Conservation (phyloP, 768 basidiomycete genomes). For the Phanerochaete carnosa region DNA sequence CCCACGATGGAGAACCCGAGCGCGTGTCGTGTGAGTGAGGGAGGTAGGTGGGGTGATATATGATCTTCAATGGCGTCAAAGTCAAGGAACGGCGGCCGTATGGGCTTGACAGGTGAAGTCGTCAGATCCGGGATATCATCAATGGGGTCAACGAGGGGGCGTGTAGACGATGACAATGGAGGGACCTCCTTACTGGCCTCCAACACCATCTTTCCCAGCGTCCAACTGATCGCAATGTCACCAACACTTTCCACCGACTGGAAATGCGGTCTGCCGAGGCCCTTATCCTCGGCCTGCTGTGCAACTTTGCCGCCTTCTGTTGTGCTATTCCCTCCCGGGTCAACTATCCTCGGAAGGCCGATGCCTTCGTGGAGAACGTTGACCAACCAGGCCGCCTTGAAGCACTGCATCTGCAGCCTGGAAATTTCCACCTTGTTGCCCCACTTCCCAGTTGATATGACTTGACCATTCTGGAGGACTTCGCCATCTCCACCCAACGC, state of each 20-base stretch:
- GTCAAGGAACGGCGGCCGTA: constrained; percentile 59
- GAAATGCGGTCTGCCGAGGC: constrained; percentile 79
- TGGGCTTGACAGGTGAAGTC: constrained; percentile 56
- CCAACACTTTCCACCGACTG: constrained; percentile 91
- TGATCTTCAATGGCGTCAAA: constrained; percentile 60
- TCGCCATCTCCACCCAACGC: constrained; percentile 59
- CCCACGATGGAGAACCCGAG: constrained; percentile 72
- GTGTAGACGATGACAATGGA: constrained; percentile 38
- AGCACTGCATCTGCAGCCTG: constrained; percentile 95
- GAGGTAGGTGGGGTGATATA: constrained; percentile 64
- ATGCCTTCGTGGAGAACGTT: constrained; percentile 97
- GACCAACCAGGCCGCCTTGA: constrained; percentile 98
- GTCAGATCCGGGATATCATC: constrained; percentile 56
- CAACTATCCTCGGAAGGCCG: constrained; percentile 88
- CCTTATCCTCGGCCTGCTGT: constrained; percentile 76
- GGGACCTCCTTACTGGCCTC: constrained; percentile 91
- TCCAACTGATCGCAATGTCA: constrained; percentile 96
- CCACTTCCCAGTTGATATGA: constrained; percentile 69
- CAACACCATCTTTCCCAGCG: constrained; percentile 97
- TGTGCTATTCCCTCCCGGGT: constrained; percentile 76
- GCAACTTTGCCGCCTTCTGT: constrained; percentile 68
- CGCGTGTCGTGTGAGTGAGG: constrained; percentile 55
- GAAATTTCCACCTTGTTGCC: constrained; percentile 73
- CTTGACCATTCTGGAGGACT: constrained; percentile 53
- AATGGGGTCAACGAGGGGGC: constrained; percentile 71